These are phyloP conservation scores for Thielaviopsis punctulata DNA, from an alignment of 2,329 filamentous ascomycete species.

Conservation along the genomic window DNA sequence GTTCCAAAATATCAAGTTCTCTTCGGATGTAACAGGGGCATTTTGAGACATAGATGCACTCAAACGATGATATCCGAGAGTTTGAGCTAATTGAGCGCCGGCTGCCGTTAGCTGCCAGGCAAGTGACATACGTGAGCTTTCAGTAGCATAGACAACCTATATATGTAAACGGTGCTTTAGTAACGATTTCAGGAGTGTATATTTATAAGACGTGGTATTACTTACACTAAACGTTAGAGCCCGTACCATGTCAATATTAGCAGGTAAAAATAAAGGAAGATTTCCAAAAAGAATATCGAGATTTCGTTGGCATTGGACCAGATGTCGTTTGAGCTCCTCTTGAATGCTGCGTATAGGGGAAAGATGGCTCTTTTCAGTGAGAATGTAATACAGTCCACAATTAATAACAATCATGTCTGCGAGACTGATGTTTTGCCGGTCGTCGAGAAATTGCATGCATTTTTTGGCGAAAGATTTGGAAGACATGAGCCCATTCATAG, in stretches of 20 bases:
- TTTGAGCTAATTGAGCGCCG: constrained; percentile 43
- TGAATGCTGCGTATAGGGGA: constrained; percentile 7
- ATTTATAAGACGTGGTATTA: not conserved
- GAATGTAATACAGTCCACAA: constrained; percentile 31
- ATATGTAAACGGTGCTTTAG: constrained; percentile 7
- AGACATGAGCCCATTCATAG: not conserved
- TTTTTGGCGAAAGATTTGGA: not conserved
- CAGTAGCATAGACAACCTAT: constrained; percentile 43
- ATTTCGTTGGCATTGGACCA: constrained; percentile 28
- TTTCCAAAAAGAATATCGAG: constrained; percentile 32
- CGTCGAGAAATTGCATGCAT: not conserved
- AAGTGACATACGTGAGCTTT: constrained; percentile 42
- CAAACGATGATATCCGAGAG: constrained; percentile 40
- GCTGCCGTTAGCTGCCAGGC: constrained; percentile 45
- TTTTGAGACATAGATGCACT: not conserved
- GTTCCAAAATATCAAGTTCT: constrained; percentile 29
- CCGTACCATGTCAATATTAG: constrained; percentile 36
- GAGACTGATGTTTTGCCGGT: constrained; percentile 28
- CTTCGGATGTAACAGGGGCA: constrained; percentile 2
- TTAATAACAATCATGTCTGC: constrained; percentile 34
- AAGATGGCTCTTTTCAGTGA: constrained; percentile 26
- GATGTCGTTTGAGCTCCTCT: constrained; percentile 22
- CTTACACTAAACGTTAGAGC: constrained; percentile 41
- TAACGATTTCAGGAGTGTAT: not conserved
- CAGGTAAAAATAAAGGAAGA: constrained; percentile 38